Evolutionary conservation across 2,329 filamentous ascomycete genomes (phyloP).

Genomic region (Venturia nashicola): DNA sequence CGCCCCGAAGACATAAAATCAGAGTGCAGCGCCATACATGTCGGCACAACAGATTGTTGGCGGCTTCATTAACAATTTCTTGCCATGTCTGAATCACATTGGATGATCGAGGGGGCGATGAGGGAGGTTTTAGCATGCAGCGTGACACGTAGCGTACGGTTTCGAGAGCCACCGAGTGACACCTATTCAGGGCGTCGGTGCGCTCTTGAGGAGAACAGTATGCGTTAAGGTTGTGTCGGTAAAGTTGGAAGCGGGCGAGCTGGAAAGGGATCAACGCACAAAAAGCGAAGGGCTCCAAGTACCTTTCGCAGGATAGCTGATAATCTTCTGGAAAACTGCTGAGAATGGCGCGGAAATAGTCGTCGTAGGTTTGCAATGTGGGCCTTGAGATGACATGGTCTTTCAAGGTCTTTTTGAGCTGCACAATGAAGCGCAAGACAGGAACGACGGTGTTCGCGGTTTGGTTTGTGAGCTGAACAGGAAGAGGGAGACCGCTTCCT

Average conservation of each 20-base stretch:
- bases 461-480: conserved; percentile 43
- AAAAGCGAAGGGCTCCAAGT: conserved; percentile 62
- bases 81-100: conserved; percentile 29
- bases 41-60: conserved; percentile 63
- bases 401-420: conserved; percentile 58
- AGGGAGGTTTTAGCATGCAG: conserved; percentile 36
- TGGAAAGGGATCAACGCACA: conserved; percentile 68
- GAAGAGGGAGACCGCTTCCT: conserved; percentile 28
- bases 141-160: conserved; percentile 67
- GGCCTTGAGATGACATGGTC: conserved; percentile 52
- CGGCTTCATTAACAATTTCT: conserved; percentile 49
- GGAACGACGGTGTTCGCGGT: conserved; percentile 70
- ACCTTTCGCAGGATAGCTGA: conserved; percentile 51
- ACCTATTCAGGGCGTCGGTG: conserved; percentile 62
- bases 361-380: conserved; percentile 67
- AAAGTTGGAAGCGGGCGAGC: conserved; percentile 70
- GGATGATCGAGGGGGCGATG: conserved; percentile 14
- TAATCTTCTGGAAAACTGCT: conserved; percentile 64
- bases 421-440: conserved; percentile 64
- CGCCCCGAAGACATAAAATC: conserved; percentile 62
- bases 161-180: conserved; percentile 61
- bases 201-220: conserved; percentile 54
- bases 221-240: conserved; percentile 78
- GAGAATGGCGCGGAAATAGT: conserved; percentile 65
- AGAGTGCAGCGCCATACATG: conserved; percentile 83